Conservation (phyloP, 352 stramenopile genomes). For the Globisporangium mamillatum region DNA sequence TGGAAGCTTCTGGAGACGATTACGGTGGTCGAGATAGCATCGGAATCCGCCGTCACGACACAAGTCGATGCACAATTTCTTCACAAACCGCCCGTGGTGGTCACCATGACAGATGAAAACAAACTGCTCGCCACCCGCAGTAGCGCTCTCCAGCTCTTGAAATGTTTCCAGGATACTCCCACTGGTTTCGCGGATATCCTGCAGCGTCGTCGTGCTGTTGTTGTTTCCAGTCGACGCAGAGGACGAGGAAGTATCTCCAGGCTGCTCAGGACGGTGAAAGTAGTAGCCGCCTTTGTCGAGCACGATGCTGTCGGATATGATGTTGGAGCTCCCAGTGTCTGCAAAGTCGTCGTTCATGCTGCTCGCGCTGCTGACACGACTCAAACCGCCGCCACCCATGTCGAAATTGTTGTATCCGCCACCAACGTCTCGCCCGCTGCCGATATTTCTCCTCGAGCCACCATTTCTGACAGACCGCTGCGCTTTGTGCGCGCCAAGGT, state of each 20-base stretch:
- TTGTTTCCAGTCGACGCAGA: slow-evolving; percentile 1
- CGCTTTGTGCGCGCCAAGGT: slow-evolving; percentile 18
- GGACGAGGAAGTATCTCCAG: background rate
- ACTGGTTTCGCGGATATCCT: slow-evolving; percentile 20
- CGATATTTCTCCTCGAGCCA: slow-evolving; percentile 18
- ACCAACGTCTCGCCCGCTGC: slow-evolving; percentile 27
- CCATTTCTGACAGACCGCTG: slow-evolving; percentile 30
- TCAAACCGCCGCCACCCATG: slow-evolving; percentile 27
- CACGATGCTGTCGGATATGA: slow-evolving; percentile 61
- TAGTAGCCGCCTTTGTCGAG: slow-evolving; percentile 70
- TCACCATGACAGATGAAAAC: slow-evolving; percentile 86
- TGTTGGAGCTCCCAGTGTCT: slow-evolving; percentile 18
- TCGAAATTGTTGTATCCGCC: slow-evolving; percentile 32
- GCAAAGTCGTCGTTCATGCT: slow-evolving; percentile 47
- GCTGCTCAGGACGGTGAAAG: slow-evolving; percentile 42
- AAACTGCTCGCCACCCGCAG: slow-evolving; percentile 64
- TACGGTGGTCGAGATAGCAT: slow-evolving; percentile 67
- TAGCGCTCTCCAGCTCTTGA: slow-evolving; percentile 47
- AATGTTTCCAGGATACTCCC: slow-evolving; percentile 65
- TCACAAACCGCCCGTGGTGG: slow-evolving; percentile 66
- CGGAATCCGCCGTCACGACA: slow-evolving; percentile 61
- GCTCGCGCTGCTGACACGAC: slow-evolving; percentile 44
- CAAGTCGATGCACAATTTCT: slow-evolving; percentile 64
- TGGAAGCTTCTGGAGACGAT: slow-evolving; percentile 20
- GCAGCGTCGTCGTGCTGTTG: slow-evolving; percentile 18